These are phyloP conservation scores for Neurospora sp. DNA, from an alignment of 495 filamentous ascomycete genomes.

Conservation along the genomic window DNA sequence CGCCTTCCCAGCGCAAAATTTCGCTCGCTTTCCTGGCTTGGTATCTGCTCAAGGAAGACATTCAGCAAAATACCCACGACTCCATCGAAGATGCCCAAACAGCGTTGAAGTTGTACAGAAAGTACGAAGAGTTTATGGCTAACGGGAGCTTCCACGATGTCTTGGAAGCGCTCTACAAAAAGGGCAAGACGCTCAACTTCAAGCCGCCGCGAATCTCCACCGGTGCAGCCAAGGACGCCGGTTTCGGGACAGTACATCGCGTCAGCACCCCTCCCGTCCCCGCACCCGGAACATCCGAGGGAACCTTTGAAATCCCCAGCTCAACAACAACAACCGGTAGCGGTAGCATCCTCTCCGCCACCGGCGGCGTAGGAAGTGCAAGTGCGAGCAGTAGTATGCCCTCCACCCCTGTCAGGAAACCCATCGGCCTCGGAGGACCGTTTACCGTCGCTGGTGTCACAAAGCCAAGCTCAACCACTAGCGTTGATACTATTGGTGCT, in stretches of 20 bases:
- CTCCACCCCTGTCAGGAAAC: background rate
- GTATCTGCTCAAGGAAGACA: slow-evolving; percentile 78
- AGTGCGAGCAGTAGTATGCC: background rate
- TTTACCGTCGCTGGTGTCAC: background rate
- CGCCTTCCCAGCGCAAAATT: slow-evolving; percentile 60
- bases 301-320: background rate
- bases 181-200: slow-evolving; percentile 61
- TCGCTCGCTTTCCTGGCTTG: slow-evolving; percentile 82
- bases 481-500: background rate
- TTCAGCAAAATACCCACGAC: slow-evolving; percentile 85
- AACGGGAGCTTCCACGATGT: slow-evolving; percentile 70
- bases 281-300: background rate
- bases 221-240: background rate
- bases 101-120: slow-evolving; percentile 79
- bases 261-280: background rate
- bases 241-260: background rate
- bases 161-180: slow-evolving; percentile 70
- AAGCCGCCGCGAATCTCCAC: slow-evolving; percentile 48
- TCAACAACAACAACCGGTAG: background rate
- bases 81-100: slow-evolving; percentile 88
- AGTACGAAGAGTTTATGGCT: slow-evolving; percentile 80
- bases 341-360: background rate
- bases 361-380: background rate
- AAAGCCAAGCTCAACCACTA: background rate
- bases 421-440: background rate